phyloP scores from a whole-genome alignment of 441 rosid species.

The Syzygium syzygioides region DNA sequence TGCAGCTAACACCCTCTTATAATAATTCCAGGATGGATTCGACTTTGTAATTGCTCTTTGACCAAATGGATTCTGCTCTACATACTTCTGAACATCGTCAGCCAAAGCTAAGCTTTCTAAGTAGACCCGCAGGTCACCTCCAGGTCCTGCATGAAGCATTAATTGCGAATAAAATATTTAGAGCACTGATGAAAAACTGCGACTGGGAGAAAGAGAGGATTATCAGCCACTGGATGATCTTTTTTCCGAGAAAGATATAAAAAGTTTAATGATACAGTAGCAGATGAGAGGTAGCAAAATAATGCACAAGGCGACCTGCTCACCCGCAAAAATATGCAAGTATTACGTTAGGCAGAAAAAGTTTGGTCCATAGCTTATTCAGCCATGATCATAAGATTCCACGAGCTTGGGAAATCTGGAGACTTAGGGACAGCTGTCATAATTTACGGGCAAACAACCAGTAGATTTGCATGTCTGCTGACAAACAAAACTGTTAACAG shows the following conservation, averaged over 20 bases:
- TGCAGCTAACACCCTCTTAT: conserved; percentile 23
- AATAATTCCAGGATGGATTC: conserved; percentile 40
- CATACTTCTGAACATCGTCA: conserved; percentile 37
- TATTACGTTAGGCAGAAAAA: background rate
- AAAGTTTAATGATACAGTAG: background rate
- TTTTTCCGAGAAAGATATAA: background rate
- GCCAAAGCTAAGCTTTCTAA: conserved; percentile 42
- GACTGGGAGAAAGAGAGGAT: background rate
- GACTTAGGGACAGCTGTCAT: background rate
- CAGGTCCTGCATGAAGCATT: conserved; percentile 29
- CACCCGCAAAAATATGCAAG: background rate
- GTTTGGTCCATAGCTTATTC: background rate
- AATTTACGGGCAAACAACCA: background rate
- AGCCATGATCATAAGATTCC: background rate
- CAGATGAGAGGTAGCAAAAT: background rate
- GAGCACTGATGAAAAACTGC: background rate
- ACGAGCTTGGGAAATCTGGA: background rate
- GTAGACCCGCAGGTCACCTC: conserved; percentile 50
- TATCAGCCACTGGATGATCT: background rate
- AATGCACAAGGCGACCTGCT: background rate
- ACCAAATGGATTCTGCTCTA: conserved; percentile 54
- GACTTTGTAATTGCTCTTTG: conserved; percentile 44
- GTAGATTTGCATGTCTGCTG: background rate
- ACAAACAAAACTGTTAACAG: background rate
- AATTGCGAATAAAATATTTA: background rate